Evolutionary conservation across 176 grass and related monocot species (phyloP).

Genomic region (Aechmea fasciata): DNA sequence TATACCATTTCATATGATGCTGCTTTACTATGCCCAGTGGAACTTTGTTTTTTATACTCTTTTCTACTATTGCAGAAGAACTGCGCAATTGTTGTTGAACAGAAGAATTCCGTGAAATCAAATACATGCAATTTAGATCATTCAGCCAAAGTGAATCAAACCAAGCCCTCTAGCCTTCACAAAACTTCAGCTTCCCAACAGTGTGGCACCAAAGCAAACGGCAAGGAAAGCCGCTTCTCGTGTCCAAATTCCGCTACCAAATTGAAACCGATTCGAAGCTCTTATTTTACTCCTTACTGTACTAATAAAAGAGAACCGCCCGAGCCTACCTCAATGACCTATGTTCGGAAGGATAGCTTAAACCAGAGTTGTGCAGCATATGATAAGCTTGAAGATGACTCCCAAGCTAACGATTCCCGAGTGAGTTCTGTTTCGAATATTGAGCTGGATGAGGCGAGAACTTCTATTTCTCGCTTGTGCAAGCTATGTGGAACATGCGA

Average conservation of each 20-base stretch:
- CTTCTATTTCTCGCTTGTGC: slow-evolving; percentile 36
- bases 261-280: slow-evolving; percentile 38
- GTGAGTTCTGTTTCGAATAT: slow-evolving; percentile 20
- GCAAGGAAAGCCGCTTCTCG: slow-evolving; percentile 35
- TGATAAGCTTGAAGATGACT: slow-evolving; percentile 31
- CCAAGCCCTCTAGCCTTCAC: slow-evolving; percentile 25
- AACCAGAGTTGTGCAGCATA: slow-evolving; percentile 40
- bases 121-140: slow-evolving; percentile 20
- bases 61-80: slow-evolving; percentile 31
- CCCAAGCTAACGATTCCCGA: slow-evolving; percentile 28
- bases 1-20: slow-evolving; percentile 6
- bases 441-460: slow-evolving; percentile 16
- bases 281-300: slow-evolving; percentile 51
- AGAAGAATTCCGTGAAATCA: slow-evolving; percentile 26
- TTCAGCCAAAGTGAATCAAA: slow-evolving; percentile 34
- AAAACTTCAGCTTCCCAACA: slow-evolving; percentile 31
- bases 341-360: slow-evolving; percentile 10
- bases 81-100: slow-evolving; percentile 15
- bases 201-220: slow-evolving; percentile 42
- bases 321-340: slow-evolving; percentile 12
- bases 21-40: not conserved
- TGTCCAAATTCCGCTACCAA: slow-evolving; percentile 40
- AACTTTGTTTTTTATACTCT: not conserved
- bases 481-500: slow-evolving; percentile 70
- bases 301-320: slow-evolving; percentile 3